Percentiles rank a stretch among this genome's conserved stretches.
These are phyloP conservation scores for Typha latifolia DNA, from an alignment of 176 grass and related monocot species.

Conservation along the genomic window DNA sequence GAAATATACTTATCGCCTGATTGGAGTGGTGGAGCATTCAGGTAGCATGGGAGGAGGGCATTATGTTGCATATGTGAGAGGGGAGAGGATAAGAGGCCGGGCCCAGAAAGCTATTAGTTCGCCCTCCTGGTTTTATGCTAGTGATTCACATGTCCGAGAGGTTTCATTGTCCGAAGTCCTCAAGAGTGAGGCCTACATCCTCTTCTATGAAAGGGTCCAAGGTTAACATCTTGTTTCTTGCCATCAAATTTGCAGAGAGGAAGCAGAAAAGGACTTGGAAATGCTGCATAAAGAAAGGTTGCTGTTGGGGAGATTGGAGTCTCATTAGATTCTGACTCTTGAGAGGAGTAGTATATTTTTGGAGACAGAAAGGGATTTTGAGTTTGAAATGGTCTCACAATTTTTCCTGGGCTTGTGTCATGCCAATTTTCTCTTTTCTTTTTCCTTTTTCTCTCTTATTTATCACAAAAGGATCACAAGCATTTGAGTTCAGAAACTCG, in stretches of 20 bases:
- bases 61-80: constrained; percentile 69
- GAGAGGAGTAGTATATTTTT: too few species aligned
- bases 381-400: too few species aligned
- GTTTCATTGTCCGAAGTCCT: constrained; percentile 55
- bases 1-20: constrained; percentile 43
- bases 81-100: constrained; percentile 7
- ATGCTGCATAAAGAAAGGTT: too few species aligned
- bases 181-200: constrained; percentile 39
- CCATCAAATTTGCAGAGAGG: background rate
- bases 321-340: too few species aligned
- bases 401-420: too few species aligned
- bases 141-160: constrained; percentile 33
- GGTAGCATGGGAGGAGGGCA: constrained; percentile 66
- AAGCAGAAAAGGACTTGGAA: background rate
- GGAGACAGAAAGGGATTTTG: too few species aligned
- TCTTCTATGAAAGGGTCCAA: constrained; percentile 71
- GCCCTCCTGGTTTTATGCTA: constrained; percentile 49
- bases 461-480: too few species aligned
- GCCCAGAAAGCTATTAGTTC: background rate
- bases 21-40: constrained; percentile 69
- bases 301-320: too few species aligned
- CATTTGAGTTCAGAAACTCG: too few species aligned
- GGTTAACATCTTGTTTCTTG: constrained; percentile 5
- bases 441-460: too few species aligned
- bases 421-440: too few species aligned